These are phyloP conservation scores for Fusarium penzigii DNA, from an alignment of 2,329 filamentous ascomycete genomes.

Conservation along the genomic window DNA sequence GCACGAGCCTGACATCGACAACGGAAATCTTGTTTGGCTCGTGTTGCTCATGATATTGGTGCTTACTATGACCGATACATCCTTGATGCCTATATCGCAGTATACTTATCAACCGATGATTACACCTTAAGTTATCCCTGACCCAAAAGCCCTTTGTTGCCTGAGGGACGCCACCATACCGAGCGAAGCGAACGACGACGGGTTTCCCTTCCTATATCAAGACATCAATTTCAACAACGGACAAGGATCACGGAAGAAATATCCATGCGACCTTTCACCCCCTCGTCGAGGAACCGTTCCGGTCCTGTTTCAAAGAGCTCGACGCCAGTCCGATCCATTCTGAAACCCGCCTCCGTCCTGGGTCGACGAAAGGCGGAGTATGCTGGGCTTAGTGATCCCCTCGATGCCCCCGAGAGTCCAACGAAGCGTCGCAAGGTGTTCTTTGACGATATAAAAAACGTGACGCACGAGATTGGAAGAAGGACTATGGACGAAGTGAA, in stretches of 20 bases:
- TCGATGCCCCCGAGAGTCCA: conserved; percentile 43
- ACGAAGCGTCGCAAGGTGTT: conserved; percentile 58
- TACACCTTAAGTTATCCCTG: conserved; percentile 18
- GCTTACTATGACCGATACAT: conserved; percentile 31
- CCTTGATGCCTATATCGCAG: conserved; percentile 17
- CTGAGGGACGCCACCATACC: conserved; percentile 27
- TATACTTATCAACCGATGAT: conserved; percentile 26
- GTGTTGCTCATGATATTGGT: conserved; percentile 10
- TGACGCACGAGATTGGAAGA: conserved; percentile 55
- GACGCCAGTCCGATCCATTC: conserved; percentile 54
- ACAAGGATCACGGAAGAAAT: background rate
- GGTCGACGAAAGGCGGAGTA: conserved; percentile 48
- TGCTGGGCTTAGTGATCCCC: conserved; percentile 42
- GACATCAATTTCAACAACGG: conserved; percentile 2
- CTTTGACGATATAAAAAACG: conserved; percentile 59
- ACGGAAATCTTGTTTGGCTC: conserved; percentile 1
- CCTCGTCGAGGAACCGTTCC: conserved; percentile 36
- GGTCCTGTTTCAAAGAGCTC: conserved; percentile 35
- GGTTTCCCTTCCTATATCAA: background rate
- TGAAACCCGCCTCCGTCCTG: conserved; percentile 49
- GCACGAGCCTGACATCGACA: conserved; percentile 6
- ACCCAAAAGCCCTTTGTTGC: conserved; percentile 23
- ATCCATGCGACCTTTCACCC: conserved; percentile 34
- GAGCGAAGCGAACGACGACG: conserved; percentile 13
- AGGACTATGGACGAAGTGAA: conserved; percentile 58